These are phyloP conservation scores for Scheffersomyces ergatensis DNA, from an alignment of 805 yeast genomes.

Conservation along the genomic window DNA sequence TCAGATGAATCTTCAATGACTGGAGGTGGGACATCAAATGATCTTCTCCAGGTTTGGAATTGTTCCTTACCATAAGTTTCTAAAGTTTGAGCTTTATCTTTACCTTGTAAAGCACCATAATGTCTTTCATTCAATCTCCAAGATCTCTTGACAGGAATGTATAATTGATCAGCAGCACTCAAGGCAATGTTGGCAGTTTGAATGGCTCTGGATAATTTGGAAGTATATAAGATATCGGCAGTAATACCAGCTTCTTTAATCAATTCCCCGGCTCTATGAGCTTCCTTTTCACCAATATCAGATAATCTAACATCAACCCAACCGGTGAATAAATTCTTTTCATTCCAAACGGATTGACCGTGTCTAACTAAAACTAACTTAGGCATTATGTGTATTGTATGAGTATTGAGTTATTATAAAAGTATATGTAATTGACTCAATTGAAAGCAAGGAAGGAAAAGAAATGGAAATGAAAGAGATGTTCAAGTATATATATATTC, in stretches of 20 bases:
- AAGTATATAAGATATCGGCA: conserved; percentile 89
- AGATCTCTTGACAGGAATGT: conserved; percentile 88
- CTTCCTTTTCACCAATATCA: conserved; percentile 84
- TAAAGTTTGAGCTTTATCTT: conserved; percentile 93
- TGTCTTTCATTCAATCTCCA: conserved; percentile 99
- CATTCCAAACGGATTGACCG: conserved; percentile 99
- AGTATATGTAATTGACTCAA: not conserved
- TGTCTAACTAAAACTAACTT: conserved; percentile 93
- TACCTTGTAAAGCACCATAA: conserved; percentile 98
- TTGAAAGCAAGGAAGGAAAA: too few relatives aligned
- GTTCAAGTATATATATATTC: not conserved
- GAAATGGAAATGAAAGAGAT: not conserved
- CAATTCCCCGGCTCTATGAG: conserved; percentile 89
- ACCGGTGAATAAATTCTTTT: conserved; percentile 96
- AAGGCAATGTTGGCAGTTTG: conserved; percentile 96
- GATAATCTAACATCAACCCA: conserved; percentile 95
- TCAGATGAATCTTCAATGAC: conserved; percentile 70
- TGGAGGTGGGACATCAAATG: conserved; percentile 96
- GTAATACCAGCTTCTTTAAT: conserved; percentile 79
- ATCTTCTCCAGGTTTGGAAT: conserved; percentile 97
- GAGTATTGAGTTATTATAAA: not conserved
- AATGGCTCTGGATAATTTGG: conserved; percentile 89
- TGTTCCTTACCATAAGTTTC: conserved; percentile 85
- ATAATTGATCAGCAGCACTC: conserved; percentile 82
- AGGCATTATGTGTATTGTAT: conserved; percentile 30